phyloP scores from a whole-genome alignment of 352 stramenopile genomes.

The Pythium plurisporium region DNA sequence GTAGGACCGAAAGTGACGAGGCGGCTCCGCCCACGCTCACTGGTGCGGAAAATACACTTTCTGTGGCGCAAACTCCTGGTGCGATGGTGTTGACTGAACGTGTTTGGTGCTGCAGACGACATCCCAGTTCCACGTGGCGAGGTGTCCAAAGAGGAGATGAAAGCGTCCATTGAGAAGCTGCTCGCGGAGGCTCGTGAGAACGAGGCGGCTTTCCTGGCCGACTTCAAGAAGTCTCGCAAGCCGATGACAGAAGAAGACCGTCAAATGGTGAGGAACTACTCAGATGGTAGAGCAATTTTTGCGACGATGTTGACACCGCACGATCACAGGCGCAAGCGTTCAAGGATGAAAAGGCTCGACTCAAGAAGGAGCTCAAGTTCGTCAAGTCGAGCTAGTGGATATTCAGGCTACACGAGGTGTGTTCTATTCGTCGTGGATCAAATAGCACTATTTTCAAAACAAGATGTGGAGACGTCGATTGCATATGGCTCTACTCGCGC shows the following conservation, averaged over 20 bases:
- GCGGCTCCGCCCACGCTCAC: slow-evolving; percentile 6
- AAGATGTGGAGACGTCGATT: too few species aligned
- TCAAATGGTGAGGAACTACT: slow-evolving; percentile 78
- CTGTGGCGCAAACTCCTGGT: neutral
- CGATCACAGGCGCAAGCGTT: slow-evolving; percentile 61
- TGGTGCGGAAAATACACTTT: slow-evolving; percentile 10
- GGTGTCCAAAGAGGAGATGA: slow-evolving; percentile 58
- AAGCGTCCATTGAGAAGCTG: slow-evolving; percentile 69
- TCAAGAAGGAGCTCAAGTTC: slow-evolving; percentile 85
- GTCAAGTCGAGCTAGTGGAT: slow-evolving; percentile 35
- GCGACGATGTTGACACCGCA: too few species aligned
- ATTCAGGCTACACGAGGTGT: neutral
- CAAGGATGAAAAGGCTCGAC: slow-evolving; percentile 79
- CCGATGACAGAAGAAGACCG: slow-evolving; percentile 60
- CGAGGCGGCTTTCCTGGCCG: slow-evolving; percentile 70
- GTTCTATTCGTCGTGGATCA: neutral
- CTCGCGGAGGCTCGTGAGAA: slow-evolving; percentile 73
- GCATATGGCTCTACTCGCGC: neutral
- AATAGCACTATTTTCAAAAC: neutral
- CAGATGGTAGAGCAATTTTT: too few species aligned
- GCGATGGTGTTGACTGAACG: neutral
- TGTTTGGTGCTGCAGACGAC: slow-evolving; percentile 20
- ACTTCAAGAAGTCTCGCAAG: slow-evolving; percentile 58
- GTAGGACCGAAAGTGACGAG: slow-evolving; percentile 3
- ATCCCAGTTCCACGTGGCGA: slow-evolving; percentile 53